phyloP scores from a whole-genome alignment of 1,284 basidiomycete genomes.

The Pulchroboletus neoregius region DNA sequence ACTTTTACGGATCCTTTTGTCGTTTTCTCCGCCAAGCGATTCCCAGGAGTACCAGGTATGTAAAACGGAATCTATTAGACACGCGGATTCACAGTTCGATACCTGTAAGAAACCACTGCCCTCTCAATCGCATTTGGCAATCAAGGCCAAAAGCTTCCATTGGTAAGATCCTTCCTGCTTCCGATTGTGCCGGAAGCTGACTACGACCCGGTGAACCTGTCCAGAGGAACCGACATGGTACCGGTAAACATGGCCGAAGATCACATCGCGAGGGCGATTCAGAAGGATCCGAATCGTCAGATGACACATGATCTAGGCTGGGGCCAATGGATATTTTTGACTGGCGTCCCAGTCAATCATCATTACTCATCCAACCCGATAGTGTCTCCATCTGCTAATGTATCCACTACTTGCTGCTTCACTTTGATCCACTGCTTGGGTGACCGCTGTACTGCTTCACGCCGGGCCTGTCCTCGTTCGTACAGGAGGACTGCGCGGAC shows the following conservation, averaged over 20 bases:
- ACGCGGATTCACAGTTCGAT: constrained; percentile 14
- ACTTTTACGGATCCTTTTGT: constrained; percentile 83
- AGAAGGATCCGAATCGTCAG: constrained; percentile 46
- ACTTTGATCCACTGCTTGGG: constrained; percentile 21
- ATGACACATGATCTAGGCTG: constrained; percentile 31
- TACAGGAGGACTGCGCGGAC: constrained; percentile 41
- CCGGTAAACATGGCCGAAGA: constrained; percentile 53
- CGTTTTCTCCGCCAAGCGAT: constrained; percentile 90
- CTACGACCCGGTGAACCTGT: constrained; percentile 16
- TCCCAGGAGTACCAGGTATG: constrained; percentile 87
- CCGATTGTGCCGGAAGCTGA: constrained; percentile 29
- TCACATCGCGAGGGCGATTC: constrained; percentile 47
- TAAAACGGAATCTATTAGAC: constrained; percentile 20
- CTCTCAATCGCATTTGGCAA: constrained; percentile 88
- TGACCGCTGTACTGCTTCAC: constrained; percentile 18
- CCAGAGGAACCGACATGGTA: constrained; percentile 67
- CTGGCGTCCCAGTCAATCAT: constrained; percentile 17
- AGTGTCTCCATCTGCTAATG: constrained; percentile 27
- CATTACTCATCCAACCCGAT: constrained; percentile 24
- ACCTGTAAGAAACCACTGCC: constrained; percentile 70
- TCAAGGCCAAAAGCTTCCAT: constrained; percentile 86
- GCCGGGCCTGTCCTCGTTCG: constrained; percentile 33
- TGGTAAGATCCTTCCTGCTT: constrained; percentile 48
- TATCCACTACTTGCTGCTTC: constrained; percentile 23
- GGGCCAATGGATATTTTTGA: constrained; percentile 12